Evolutionary conservation across 2,329 filamentous ascomycete species (phyloP), one percentile per base, ranked within the genome.

Genomic region (Phaeosphaeria sp.): DNA sequence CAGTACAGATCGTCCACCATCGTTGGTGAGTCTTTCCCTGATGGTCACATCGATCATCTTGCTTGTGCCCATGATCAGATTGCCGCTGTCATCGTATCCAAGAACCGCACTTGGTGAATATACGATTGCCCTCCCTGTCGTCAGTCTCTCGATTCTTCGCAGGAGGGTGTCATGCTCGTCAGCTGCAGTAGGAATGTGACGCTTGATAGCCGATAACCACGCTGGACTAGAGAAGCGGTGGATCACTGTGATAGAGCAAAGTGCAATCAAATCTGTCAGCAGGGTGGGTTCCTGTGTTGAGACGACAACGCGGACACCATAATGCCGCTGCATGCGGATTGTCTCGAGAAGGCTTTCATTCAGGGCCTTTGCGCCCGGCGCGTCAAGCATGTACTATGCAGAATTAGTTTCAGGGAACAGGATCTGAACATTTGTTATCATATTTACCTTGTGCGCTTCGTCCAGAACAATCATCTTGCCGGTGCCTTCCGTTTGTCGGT

Each of bases 231-330:
- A 87, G 72, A 93, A 93, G 0, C 88, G 83, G 68, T 93, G 90
- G 0, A 93, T 86, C 17, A 93, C 81, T 0, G 87, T 90, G n/a
- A 90, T 78, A 0, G 86, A 88, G 72, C 88, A 92, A 0, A 94
- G 79, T 52, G 92, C 89, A 0, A 94, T 81, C 0, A 95, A 81
- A 17, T 83, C 82, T 0, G 87, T 85, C 0, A 88, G 89, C 3
- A 93, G 82, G 0, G 89, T 91, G 0, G 90, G 91, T 66, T 94
- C 91, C 69, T 95, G 90, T 0, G 90, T 94, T 0, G 90, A 88
- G 30, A 94, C 88, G 43, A 94, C 71, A 4, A 93, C 81, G 0
- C 90, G 83, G 0, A 84, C 82, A 0, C 83, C 90, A 0, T 87
- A 76, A 68, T 94, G 91, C 0, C 90, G 86, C 73, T 94, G 90